Base-by-base conservation (phyloP, 148 eudicot species). In the Rhododendron vialii region DNA sequence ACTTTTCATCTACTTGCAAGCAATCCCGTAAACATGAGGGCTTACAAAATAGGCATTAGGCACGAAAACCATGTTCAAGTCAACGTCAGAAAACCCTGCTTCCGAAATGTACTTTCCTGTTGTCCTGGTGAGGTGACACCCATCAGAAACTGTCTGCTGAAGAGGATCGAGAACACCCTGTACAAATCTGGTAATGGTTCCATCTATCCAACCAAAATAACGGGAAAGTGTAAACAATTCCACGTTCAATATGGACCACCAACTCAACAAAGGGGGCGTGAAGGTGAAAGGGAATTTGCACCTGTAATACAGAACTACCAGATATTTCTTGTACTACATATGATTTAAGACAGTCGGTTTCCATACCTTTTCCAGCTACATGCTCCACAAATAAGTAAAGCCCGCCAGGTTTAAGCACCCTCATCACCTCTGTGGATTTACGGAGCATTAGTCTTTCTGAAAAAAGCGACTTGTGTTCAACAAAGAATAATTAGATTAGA, bases 351-450 rank as follows among this genome's bases (percentile, higher is more conserved):
- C 33, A 51, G 8, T 83, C 8, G 48, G 63, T 61, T 71, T 47
- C 17, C 57, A 10, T 90, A 94, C 99, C 97, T 87, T 95, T 76
- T 87, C 95, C 98, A 82, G 93, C 98, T 18, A 96, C 97, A 86
- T 96, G 99, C 89, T 96, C 99, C 82, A 96, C 90, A 89, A 95
- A 96, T 83, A 96, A 47, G 93, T 92, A 96, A 24, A 89, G 15
- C 3, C 99, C 99, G 28, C 96, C 98, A 6, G 98, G 96, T 90
- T 89, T 96, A 69, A 96, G 96, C 86, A 96, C 98, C 91, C 99
- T 92, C 89, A 78, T 94, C 69, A 95, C 90, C 91, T 96, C 99
- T 96, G 87, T 41, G 93, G 48, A 87, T 69, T 71, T 69, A 47
- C 8, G 33, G 13, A 4, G 59, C 51, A 43, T 77, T 77, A 77